Conservation (phyloP, 1,139 yeast species). For the Suhomyces kunorum region DNA sequence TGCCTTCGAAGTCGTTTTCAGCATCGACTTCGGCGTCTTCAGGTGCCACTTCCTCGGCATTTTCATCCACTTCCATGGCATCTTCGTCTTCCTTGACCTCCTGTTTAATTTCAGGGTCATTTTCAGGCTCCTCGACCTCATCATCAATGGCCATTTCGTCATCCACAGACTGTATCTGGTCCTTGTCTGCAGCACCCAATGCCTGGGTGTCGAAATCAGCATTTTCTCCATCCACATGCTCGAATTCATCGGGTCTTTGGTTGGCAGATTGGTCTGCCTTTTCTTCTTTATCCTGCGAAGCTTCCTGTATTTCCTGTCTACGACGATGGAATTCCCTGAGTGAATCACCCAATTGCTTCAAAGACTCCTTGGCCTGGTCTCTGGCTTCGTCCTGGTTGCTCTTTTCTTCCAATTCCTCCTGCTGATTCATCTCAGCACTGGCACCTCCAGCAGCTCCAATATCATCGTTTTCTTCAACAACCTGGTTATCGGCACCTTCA, state of each 20-base stretch:
- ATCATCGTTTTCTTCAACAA: slow-evolving; percentile 65
- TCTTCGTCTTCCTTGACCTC: slow-evolving; percentile 26
- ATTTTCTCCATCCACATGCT: slow-evolving; percentile 84
- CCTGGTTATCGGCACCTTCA: slow-evolving; percentile 75
- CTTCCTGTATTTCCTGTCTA: slow-evolving; percentile 78
- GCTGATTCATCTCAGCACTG: slow-evolving; percentile 46
- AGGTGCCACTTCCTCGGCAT: slow-evolving; percentile 24
- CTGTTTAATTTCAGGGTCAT: slow-evolving; percentile 23
- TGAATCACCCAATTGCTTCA: slow-evolving; percentile 88
- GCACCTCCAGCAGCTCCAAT: slow-evolving; percentile 73
- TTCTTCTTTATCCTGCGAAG: slow-evolving; percentile 49
- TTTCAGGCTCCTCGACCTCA: slow-evolving; percentile 30
- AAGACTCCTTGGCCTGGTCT: slow-evolving; percentile 74
- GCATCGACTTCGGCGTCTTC: slow-evolving; percentile 27
- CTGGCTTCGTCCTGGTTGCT: slow-evolving; percentile 58
- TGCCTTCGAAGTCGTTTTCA: slow-evolving; percentile 53
- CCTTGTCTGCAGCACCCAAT: slow-evolving; percentile 83
- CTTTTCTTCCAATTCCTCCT: slow-evolving; percentile 30
- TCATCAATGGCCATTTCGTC: slow-evolving; percentile 89
- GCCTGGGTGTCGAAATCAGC: slow-evolving; percentile 84
- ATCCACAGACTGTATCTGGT: slow-evolving; percentile 73
- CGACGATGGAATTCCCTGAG: slow-evolving; percentile 90
- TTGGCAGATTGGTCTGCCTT: slow-evolving; percentile 54
- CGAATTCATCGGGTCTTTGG: slow-evolving; percentile 83
- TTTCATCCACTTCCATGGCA: slow-evolving; percentile 23